Evolutionary conservation across 345 rosid species (phyloP).

Genomic region (Rhizophora mangle): DNA sequence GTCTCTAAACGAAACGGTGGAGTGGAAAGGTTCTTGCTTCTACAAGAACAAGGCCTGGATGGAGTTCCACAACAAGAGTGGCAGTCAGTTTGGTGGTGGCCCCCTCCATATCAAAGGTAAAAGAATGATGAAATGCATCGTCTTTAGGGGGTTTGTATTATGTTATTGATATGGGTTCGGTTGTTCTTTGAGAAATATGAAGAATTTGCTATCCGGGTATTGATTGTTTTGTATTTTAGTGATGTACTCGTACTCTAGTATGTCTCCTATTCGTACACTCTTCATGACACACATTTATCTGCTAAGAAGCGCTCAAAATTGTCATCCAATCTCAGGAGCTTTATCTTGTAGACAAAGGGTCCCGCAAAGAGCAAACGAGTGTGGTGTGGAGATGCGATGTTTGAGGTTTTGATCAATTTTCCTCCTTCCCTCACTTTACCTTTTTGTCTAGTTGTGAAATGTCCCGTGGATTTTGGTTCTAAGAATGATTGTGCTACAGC

Average conservation of each 20-base stretch:
- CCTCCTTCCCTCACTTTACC: not conserved
- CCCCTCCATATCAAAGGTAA: slow-evolving; percentile 79
- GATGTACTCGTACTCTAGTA: too few species aligned
- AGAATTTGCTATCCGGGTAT: not conserved
- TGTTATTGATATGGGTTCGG: not conserved
- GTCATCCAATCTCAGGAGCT: too few species aligned
- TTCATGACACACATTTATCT: not conserved
- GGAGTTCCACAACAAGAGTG: slow-evolving; percentile 84
- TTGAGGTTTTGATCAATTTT: not conserved
- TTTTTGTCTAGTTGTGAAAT: not conserved
- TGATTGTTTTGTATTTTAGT: not conserved
- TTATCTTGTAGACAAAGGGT: too few species aligned
- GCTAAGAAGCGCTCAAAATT: too few species aligned
- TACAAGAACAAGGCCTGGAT: slow-evolving; percentile 74
- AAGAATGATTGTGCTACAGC: too few species aligned
- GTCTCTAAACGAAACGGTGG: slow-evolving; percentile 34
- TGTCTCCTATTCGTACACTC: not conserved
- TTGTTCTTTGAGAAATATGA: not conserved
- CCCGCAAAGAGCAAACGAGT: too few species aligned
- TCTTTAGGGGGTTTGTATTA: not conserved
- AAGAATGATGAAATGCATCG: not conserved
- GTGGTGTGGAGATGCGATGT: not conserved
- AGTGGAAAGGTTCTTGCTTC: slow-evolving; percentile 96
- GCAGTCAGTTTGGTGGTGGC: slow-evolving; percentile 79
- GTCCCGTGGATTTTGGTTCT: too few species aligned